These are phyloP conservation scores for Gardenia jasminoides DNA, from an alignment of 257 asterid genomes.

Conservation along the genomic window DNA sequence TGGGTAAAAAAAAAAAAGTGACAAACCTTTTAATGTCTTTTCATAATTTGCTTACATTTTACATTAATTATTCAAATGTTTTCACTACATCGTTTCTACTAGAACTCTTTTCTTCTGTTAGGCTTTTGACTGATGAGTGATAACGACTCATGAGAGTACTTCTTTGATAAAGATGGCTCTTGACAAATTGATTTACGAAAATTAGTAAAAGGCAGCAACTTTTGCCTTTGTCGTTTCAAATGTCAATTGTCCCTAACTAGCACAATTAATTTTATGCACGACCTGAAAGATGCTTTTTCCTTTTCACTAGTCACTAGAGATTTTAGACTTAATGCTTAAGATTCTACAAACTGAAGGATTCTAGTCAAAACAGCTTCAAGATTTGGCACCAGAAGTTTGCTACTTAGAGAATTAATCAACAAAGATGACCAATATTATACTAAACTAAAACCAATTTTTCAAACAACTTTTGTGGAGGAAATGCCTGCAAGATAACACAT, in stretches of 20 bases:
- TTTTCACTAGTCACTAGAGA: too few relatives aligned
- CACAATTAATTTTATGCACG: neutral
- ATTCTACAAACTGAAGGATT: neutral
- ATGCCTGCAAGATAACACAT: slow-evolving; percentile 66
- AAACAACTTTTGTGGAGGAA: slow-evolving; percentile 55
- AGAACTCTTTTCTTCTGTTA: neutral
- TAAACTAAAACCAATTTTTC: slow-evolving; percentile 51
- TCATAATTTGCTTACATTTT: too few relatives aligned
- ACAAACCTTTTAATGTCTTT: too few relatives aligned
- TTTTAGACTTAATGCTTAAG: neutral
- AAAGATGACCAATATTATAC: slow-evolving; percentile 49
- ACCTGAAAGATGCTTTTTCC: neutral
- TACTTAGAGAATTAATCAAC: slow-evolving; percentile 37
- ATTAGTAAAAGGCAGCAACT: too few relatives aligned
- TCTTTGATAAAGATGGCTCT: neutral
- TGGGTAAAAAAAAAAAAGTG: too few relatives aligned
- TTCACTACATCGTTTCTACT: neutral
- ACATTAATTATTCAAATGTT: too few relatives aligned
- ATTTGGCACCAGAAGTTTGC: neutral
- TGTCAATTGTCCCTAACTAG: neutral
- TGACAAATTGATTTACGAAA: too few relatives aligned
- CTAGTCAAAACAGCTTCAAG: neutral
- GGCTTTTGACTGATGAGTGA: neutral
- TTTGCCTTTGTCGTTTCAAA: too few relatives aligned
- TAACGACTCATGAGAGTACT: too few relatives aligned